phyloP scores from a whole-genome alignment of 2,329 filamentous ascomycete species.

The Lasiodiplodia sp. region DNA sequence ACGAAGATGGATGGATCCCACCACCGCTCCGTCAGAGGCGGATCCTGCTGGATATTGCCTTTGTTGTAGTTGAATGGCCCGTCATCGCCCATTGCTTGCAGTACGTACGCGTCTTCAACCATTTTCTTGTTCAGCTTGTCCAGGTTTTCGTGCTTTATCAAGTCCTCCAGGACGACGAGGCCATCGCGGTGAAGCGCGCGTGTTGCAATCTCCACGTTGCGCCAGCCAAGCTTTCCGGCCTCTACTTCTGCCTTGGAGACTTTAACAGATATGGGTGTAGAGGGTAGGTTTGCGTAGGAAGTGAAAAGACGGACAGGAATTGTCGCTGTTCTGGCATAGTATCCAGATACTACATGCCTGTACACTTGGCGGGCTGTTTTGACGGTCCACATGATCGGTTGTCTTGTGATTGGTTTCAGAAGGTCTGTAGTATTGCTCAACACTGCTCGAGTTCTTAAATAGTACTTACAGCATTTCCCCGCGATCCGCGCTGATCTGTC shows the following conservation, averaged over 20 bases:
- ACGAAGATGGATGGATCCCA: slow-evolving; percentile 56
- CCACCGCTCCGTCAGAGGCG: slow-evolving; percentile 57
- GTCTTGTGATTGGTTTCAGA: neutral
- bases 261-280: slow-evolving; percentile 43
- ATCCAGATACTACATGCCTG: neutral
- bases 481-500: slow-evolving; percentile 3
- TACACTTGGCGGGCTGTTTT: neutral
- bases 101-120: slow-evolving; percentile 62
- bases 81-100: slow-evolving; percentile 61
- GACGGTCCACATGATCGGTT: neutral
- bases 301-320: slow-evolving; percentile 4
- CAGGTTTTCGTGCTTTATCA: slow-evolving; percentile 59
- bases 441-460: neutral
- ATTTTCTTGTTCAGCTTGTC: slow-evolving; percentile 66
- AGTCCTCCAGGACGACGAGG: slow-evolving; percentile 63
- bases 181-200: slow-evolving; percentile 61
- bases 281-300: slow-evolving; percentile 36
- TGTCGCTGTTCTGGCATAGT: neutral
- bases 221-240: slow-evolving; percentile 49
- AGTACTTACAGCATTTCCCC: neutral
- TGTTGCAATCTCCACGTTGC: slow-evolving; percentile 64
- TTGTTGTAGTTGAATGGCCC: slow-evolving; percentile 69
- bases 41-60: slow-evolving; percentile 68
- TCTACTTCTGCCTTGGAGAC: slow-evolving; percentile 54
- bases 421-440: neutral